Evolutionary conservation across 2,329 filamentous ascomycete species (phyloP), one percentile per base, ranked within the genome.

Genomic region (Sphaerulina vaccinii): DNA sequence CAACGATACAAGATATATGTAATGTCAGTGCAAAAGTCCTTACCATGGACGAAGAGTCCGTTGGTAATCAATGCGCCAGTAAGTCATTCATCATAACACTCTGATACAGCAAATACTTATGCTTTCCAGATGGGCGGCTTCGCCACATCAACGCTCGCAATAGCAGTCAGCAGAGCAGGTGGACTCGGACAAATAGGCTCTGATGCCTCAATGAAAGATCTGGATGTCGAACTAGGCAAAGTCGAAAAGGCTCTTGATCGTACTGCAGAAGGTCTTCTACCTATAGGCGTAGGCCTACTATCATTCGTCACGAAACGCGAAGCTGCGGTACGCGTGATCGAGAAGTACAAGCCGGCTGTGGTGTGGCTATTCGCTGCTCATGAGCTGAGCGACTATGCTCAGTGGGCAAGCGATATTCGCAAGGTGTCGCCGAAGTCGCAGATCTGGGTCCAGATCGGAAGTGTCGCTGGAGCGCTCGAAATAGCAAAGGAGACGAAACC

Each of bases 331-430:
- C 75, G 77, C 1, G 58, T 85, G 6, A 70, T 88, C 10, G 59
- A 63, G 15, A 68, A 71, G n/a, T 77, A 83, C 65, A 69, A 68
- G 0, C 83, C 84, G 1, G 78, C 77, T 1, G 83, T 82, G 0
- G 74, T 84, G 7, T 88, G 85, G 85, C 74, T 88, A 29, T 87
- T 87, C 62, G 84, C 84, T 1, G 81, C 83, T 1, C 47, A 53
- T 5, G 65, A 73, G 6, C 54, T 68, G 13, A 65, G 70, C n/a
- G 70, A 75, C 33, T 65, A 70, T 53, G 52, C 49, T 13, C 63
- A 38, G 19, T 74, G 65, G 69, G 61, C 64, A 13, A 48, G 48
- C n/a, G 60, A 60, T 8, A 63, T 65, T 7, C 64, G 70, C 9
- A 33, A 55, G 5, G 66, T 60, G 3, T 65, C 68, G 59, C 43